A percentile compares a stretch with the other conserved stretches of the same genome.
Conservation (phyloP, 2,329 filamentous ascomycete genomes). For the Verticillium dahliae region DNA sequence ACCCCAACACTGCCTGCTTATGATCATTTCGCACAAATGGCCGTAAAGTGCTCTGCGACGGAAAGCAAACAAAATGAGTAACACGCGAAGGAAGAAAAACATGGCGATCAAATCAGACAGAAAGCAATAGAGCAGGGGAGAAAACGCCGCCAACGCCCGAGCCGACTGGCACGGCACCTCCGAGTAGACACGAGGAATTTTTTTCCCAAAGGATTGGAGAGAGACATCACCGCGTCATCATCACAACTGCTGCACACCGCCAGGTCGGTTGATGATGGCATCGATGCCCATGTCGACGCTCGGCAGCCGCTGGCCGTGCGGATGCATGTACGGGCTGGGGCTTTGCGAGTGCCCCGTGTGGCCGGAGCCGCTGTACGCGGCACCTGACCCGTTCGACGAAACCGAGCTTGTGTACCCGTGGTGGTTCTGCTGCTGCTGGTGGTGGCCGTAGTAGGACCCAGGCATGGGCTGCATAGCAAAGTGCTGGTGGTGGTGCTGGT, state of each 20-base stretch:
- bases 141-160: neutral
- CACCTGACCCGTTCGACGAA: slow-evolving; percentile 36
- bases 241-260: slow-evolving; percentile 16
- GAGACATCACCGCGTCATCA: neutral
- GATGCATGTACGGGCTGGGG: slow-evolving; percentile 13
- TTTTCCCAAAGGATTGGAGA: neutral
- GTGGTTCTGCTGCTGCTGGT: slow-evolving; percentile 15
- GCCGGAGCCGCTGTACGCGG: slow-evolving; percentile 20
- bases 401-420: slow-evolving; percentile 49
- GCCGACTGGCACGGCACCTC: neutral
- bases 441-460: slow-evolving; percentile 19
- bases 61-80: neutral
- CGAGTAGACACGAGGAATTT: neutral
- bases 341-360: slow-evolving; percentile 17
- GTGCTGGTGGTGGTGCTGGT: slow-evolving; percentile 18
- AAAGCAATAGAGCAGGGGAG: slow-evolving; percentile 1
- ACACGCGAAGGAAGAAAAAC: neutral
- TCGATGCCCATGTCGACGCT: slow-evolving; percentile 57
- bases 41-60: neutral
- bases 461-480: slow-evolving; percentile 15
- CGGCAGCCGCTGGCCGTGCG: slow-evolving; percentile 38
- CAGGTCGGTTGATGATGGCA: slow-evolving; percentile 47
- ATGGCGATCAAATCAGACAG: neutral
- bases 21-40: neutral
- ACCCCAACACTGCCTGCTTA: neutral